phyloP scores from a whole-genome alignment of 1,284 basidiomycete genomes.

The Fereydounia khargensis region DNA sequence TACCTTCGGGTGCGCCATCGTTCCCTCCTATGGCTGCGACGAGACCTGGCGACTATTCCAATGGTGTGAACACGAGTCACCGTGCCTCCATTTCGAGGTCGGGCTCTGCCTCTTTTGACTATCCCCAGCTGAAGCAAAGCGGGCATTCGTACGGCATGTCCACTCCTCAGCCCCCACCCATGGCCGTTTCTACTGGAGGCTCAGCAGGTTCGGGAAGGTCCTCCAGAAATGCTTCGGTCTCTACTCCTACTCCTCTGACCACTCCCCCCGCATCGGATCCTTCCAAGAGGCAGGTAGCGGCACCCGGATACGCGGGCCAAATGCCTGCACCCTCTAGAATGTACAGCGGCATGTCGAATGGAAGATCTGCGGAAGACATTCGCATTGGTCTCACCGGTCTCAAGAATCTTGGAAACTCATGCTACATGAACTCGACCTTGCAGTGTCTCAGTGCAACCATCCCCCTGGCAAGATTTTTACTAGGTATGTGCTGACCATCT shows the following conservation, averaged over 20 bases:
- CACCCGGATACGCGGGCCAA: conserved; percentile 24
- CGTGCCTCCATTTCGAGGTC: neutral
- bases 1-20: conserved; percentile 23
- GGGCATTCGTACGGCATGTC: conserved; percentile 12
- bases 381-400: conserved; percentile 53
- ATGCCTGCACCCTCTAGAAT: conserved; percentile 13
- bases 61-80: no score
- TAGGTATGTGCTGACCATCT: conserved; percentile 6
- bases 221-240: neutral
- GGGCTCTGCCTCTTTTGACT: conserved; percentile 43
- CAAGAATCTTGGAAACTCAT: conserved; percentile 56
- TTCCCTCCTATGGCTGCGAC: conserved; percentile 28
- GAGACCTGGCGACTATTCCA: neutral
- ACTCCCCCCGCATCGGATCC: conserved; percentile 19
- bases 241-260: conserved; percentile 3
- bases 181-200: conserved; percentile 15
- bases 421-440: conserved; percentile 57
- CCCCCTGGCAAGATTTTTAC: conserved; percentile 47
- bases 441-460: conserved; percentile 55
- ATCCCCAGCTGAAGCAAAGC: conserved; percentile 33
- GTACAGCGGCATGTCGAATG: conserved; percentile 6
- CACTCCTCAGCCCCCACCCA: conserved; percentile 27
- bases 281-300: conserved; percentile 27
- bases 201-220: neutral
- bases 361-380: conserved; percentile 27